Conservation (phyloP, 2,329 filamentous ascomycete species). For the Cryoendolithus antarcticus region DNA sequence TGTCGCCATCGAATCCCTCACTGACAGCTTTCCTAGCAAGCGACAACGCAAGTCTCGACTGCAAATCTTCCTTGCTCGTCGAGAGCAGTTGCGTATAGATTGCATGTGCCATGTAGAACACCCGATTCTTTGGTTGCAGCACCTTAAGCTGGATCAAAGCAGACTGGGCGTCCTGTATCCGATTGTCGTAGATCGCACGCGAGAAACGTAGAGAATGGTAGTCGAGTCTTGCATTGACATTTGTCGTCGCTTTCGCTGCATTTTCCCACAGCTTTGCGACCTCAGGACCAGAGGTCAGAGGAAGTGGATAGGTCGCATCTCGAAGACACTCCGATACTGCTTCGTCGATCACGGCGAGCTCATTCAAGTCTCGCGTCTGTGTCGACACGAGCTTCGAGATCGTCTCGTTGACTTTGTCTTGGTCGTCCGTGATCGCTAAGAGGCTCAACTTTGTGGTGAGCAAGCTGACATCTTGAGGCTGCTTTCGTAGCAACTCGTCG, state of each 20-base stretch:
- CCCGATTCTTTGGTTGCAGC: constrained; percentile 17
- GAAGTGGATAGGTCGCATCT: constrained; percentile 15
- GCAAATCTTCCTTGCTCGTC: constrained; percentile 16
- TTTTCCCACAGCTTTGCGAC: constrained; percentile 22
- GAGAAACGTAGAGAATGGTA: constrained; percentile 18
- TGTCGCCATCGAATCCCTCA: constrained; percentile 20
- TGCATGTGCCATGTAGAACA: constrained; percentile 23
- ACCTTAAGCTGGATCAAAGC: constrained; percentile 23
- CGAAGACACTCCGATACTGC: constrained; percentile 14
- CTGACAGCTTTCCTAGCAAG: constrained; percentile 21
- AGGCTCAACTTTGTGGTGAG: constrained; percentile 21
- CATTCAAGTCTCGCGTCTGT: constrained; percentile 15
- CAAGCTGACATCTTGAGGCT: constrained; percentile 17
- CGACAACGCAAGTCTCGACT: constrained; percentile 16
- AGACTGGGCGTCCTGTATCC: constrained; percentile 21
- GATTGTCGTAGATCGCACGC: constrained; percentile 18
- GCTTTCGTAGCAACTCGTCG: constrained; percentile 19
- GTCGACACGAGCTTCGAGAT: constrained; percentile 14
- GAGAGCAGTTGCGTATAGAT: constrained; percentile 22
- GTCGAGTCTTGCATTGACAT: constrained; percentile 16
- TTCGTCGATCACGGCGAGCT: constrained; percentile 18
- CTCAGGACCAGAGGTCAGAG: constrained; percentile 15
- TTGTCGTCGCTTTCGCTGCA: constrained; percentile 15
- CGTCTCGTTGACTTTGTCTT: constrained; percentile 10
- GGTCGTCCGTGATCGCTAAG: constrained; percentile 10